Percentiles rank a stretch among this genome's conserved stretches.
Evolutionary conservation across 2,329 filamentous ascomycete genomes (phyloP).

Genomic region (Aschersonia sp.): DNA sequence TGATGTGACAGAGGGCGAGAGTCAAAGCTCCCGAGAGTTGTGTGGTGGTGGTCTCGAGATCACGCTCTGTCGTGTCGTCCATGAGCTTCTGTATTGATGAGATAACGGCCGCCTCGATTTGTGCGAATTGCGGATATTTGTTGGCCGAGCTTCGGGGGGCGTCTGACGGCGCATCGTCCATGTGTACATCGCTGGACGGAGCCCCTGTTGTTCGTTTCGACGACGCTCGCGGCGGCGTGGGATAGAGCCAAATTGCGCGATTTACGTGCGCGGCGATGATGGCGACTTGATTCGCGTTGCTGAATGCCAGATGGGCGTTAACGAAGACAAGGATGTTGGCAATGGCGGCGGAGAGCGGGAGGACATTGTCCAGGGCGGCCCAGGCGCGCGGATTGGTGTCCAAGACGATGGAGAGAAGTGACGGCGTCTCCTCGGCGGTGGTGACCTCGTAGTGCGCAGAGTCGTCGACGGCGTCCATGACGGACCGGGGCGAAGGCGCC

Average conservation of each 20-base stretch:
- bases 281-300: constrained; percentile 84
- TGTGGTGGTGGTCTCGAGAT: constrained; percentile 64
- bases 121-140: constrained; percentile 85
- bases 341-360: constrained; percentile 72
- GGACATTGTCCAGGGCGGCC: constrained; percentile 58
- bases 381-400: constrained; percentile 96
- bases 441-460: constrained; percentile 46
- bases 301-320: constrained; percentile 90
- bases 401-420: constrained; percentile 78
- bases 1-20: constrained; percentile 78
- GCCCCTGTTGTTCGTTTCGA: not conserved
- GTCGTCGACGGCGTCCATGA: constrained; percentile 40
- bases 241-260: constrained; percentile 82
- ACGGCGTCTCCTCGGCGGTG: constrained; percentile 48
- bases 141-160: constrained; percentile 44
- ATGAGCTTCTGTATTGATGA: constrained; percentile 62
- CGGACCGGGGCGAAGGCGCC: constrained; percentile 9
- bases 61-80: constrained; percentile 45
- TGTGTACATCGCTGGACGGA: constrained; percentile 38
- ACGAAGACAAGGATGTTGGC: constrained; percentile 89
- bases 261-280: constrained; percentile 82
- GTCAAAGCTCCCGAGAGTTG: constrained; percentile 86
- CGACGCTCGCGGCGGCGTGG: constrained; percentile 26
- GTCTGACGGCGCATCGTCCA: constrained; percentile 32
- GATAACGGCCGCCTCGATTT: constrained; percentile 72